Base-by-base conservation (phyloP, 2,329 filamentous ascomycete genomes). In the Akanthomyces dipterigenus region DNA sequence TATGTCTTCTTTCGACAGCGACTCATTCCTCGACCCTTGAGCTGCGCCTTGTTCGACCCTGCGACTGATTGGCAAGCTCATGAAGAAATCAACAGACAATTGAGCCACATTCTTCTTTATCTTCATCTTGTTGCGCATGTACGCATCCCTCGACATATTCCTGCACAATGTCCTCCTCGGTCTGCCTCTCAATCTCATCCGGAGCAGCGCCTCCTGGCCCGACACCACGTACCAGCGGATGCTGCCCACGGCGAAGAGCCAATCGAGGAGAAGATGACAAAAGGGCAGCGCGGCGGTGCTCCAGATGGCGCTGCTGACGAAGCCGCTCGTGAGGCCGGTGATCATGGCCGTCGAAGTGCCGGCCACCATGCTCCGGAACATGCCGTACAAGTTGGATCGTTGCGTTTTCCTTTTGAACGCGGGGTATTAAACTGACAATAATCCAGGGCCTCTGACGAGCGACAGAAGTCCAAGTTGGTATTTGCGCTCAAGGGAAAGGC, bases 291-390 rank as follows among this genome's bases (percentile, higher is more conserved):
- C 62, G 1, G 67, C 64, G 2, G 66, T 68, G 38, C 66, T 66
- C 64, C 65, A 68, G 31, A 68, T 62, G 3, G 61, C 49, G 56
- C 65, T 67, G 5, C 64, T 62, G 24, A 63, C 55, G 40, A 67
- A 55, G 2, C 62, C 58, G 18, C 62, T 56, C 2, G 63, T 46
- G 20, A 66, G 60, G 14, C 66, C 66, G 3, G 64, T 26, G 16
- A 64, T 60, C 3, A 64, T 61, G 14, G 66, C 66, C 0, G 64
- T 60, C 0, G 64, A 65, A 16, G 63, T 67, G 8, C 66, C 66
- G 16, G 66, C 63, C 1, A 67, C n/a, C 62, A 68, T 64, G 54
- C 66, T 66, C n/a, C 65, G 66, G 7, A 68, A 63, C 66, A 68
- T 68, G 24, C 66, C 67, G 14, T 28, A 12, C 11, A 14, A 16